These are phyloP conservation scores for Oidiodendron maius DNA, from an alignment of 495 filamentous ascomycete species.

Conservation along the genomic window DNA sequence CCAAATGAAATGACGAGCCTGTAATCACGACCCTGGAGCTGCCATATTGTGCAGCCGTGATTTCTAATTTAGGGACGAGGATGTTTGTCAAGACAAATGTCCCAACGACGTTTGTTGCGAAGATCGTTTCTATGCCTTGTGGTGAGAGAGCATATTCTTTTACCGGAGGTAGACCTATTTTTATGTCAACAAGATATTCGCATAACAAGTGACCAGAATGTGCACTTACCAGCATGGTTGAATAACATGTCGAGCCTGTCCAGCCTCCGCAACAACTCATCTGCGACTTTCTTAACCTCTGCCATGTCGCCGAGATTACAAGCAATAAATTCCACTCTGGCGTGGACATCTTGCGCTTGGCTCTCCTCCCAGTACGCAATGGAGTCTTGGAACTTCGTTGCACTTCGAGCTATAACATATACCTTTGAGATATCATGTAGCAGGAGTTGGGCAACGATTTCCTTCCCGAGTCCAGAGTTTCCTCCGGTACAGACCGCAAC, in stretches of 20 bases:
- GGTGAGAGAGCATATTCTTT: not conserved
- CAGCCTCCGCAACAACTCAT: not conserved
- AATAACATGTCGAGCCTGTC: not conserved
- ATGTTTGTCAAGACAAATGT: not conserved
- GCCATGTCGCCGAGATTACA: not conserved
- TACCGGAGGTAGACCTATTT: not conserved
- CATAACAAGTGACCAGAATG: not conserved
- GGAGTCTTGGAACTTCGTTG: not conserved
- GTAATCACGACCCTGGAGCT: not conserved
- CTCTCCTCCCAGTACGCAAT: not conserved
- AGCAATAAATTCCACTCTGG: not conserved
- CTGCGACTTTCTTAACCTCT: not conserved
- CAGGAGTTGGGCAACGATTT: constrained; percentile 30
- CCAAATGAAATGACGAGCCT: not conserved
- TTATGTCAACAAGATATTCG: not conserved
- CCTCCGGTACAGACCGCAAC: constrained; percentile 39
- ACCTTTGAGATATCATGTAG: not conserved
- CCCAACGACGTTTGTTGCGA: not conserved
- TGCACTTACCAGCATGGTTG: constrained; percentile 21
- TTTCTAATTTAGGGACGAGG: not conserved
- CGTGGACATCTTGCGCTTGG: not conserved
- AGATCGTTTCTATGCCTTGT: not conserved
- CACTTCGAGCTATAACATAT: not conserved
- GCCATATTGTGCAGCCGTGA: not conserved
- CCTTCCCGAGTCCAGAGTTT: constrained; percentile 34